Evolutionary conservation across 1,139 yeast species (phyloP).

Genomic region (Yamadazyma trypodendri): DNA sequence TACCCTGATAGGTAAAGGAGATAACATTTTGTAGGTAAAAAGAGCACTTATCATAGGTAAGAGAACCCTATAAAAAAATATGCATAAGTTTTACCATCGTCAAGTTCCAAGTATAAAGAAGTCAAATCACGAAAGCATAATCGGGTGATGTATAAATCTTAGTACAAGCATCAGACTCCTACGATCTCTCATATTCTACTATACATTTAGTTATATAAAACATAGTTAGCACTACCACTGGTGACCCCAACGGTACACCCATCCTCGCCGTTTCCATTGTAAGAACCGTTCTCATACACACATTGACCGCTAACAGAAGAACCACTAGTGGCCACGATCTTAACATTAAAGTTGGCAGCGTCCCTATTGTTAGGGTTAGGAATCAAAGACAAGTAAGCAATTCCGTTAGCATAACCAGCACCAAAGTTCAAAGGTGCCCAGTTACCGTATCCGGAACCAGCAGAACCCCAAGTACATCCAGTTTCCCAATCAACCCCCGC

Average conservation of each 20-base stretch:
- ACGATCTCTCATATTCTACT: too few relatives aligned
- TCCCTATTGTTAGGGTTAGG: constrained; percentile 75
- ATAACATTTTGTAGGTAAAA: too few relatives aligned
- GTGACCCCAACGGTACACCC: constrained; percentile 79
- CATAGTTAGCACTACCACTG: constrained; percentile 66
- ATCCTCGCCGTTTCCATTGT: constrained; percentile 62
- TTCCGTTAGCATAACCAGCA: constrained; percentile 64
- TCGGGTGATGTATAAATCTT: too few relatives aligned
- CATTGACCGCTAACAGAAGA: constrained; percentile 62
- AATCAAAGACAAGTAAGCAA: constrained; percentile 71
- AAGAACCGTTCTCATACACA: constrained; percentile 60
- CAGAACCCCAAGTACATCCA: constrained; percentile 76
- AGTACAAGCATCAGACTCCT: too few relatives aligned
- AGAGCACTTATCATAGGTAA: too few relatives aligned
- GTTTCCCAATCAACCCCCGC: constrained; percentile 74
- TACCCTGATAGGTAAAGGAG: too few relatives aligned
- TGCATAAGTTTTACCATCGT: too few relatives aligned
- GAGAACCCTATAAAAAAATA: too few relatives aligned
- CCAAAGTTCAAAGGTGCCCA: constrained; percentile 84
- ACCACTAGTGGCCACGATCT: constrained; percentile 60
- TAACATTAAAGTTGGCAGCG: constrained; percentile 64
- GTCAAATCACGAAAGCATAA: too few relatives aligned
- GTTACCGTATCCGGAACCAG: constrained; percentile 69
- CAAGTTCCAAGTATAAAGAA: too few relatives aligned
- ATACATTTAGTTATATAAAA: constrained; percentile 36